Percentiles rank a stretch among this genome's conserved stretches.
These are phyloP conservation scores for Phytopythium mirpurense DNA, from an alignment of 352 stramenopile genomes.

Conservation along the genomic window DNA sequence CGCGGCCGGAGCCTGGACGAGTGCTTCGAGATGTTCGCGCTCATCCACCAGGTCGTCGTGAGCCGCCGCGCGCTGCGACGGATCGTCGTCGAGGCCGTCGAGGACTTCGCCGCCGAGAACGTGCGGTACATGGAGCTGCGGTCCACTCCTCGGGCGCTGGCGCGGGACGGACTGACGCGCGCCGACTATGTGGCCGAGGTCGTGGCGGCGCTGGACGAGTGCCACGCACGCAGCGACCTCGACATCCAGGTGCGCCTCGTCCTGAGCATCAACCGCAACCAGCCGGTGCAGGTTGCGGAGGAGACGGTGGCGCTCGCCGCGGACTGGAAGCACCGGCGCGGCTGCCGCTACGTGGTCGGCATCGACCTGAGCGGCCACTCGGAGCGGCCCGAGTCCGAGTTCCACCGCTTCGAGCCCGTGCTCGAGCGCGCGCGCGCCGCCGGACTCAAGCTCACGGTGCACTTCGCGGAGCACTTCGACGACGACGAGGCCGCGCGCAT, in stretches of 20 bases:
- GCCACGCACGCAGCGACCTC: conserved; percentile 41
- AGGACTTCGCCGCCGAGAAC: conserved; percentile 78
- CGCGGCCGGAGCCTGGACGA: conserved; percentile 60
- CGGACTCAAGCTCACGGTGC: conserved; percentile 85
- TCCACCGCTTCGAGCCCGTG: conserved; percentile 72
- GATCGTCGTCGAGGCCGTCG: conserved; percentile 73
- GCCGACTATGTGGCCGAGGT: conserved; percentile 72
- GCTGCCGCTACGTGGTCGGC: conserved; percentile 62
- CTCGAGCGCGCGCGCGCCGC: conserved; percentile 64
- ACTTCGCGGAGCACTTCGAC: conserved; percentile 91
- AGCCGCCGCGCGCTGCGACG: conserved; percentile 52
- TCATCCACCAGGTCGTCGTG: conserved; percentile 82
- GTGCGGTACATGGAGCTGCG: conserved; percentile 84
- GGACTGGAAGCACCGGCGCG: conserved; percentile 32
- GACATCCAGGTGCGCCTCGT: conserved; percentile 74
- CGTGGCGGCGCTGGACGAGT: conserved; percentile 58
- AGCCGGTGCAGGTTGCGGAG: conserved; percentile 51
- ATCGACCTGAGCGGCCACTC: conserved; percentile 87
- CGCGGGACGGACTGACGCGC: conserved; percentile 44
- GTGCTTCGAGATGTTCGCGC: conserved; percentile 87
- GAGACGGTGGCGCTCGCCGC: conserved; percentile 60
- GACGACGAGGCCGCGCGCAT: conserved; percentile 77
- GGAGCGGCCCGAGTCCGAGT: conserved; percentile 70
- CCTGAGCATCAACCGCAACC: conserved; percentile 79
- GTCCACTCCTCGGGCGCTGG: conserved; percentile 66